phyloP scores from a whole-genome alignment of 768 basidiomycete species.

The Kondoa malvinella region DNA sequence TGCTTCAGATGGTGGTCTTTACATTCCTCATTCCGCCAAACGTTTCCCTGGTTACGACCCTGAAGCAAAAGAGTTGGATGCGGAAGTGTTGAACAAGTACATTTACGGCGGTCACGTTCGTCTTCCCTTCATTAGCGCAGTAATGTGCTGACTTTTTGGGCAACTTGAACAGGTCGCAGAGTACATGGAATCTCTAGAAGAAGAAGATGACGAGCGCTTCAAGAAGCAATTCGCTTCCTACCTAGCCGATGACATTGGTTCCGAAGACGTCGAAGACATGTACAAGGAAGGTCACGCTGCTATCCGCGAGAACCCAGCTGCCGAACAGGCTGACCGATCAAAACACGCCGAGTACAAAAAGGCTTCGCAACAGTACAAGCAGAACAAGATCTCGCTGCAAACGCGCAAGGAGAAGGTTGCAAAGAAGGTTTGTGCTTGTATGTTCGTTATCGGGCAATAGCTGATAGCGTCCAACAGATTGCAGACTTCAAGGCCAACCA shows the following conservation, averaged over 20 bases:
- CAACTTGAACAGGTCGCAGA: conserved; percentile 73
- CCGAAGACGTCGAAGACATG: conserved; percentile 93
- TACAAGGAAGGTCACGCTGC: conserved; percentile 82
- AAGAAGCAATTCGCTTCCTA: conserved; percentile 54
- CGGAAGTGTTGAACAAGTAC: conserved; percentile 91
- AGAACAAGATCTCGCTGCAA: conserved; percentile 50
- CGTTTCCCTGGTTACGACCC: conserved; percentile 92
- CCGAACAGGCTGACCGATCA: conserved; percentile 38
- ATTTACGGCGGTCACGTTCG: conserved; percentile 37
- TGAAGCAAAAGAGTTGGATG: conserved; percentile 79
- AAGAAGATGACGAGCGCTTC: conserved; percentile 94
- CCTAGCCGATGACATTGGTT: conserved; percentile 85
- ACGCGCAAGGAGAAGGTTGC: conserved; percentile 67
- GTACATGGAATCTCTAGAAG: conserved; percentile 98
- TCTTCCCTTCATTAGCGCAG: neutral
- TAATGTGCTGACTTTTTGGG: neutral
- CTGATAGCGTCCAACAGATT: neutral
- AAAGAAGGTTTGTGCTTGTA: conserved; percentile 12
- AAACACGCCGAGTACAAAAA: conserved; percentile 78
- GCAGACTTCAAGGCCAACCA: neutral
- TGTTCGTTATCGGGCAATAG: neutral
- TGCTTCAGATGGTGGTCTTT: conserved; percentile 91
- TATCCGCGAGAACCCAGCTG: conserved; percentile 83
- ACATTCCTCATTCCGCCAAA: conserved; percentile 91
- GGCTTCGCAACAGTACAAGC: conserved; percentile 57